Conservation (phyloP, 192 early-diverging fungal species). For the Diversispora eburnea region DNA sequence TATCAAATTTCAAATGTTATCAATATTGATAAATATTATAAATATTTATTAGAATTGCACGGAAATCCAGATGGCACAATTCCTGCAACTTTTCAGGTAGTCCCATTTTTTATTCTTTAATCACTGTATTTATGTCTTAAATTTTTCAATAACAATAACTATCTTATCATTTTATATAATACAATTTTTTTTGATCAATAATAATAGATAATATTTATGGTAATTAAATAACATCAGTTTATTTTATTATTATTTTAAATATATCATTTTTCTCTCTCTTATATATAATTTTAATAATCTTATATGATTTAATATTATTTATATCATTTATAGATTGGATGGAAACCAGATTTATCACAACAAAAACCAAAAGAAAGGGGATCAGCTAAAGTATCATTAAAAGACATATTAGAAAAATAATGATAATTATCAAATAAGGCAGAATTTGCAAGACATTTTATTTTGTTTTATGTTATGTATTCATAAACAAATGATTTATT, state of each 20-base stretch:
- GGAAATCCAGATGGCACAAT: slow-evolving; percentile 83
- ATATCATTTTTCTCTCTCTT: neutral
- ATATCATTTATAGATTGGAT: slow-evolving; percentile 68
- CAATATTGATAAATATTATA: neutral
- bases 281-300: neutral
- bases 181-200: neutral
- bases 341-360: slow-evolving; percentile 86
- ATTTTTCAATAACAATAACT: no score
- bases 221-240: slow-evolving; percentile 11
- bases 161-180: neutral
- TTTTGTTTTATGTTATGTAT: no score
- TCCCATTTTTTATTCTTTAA: neutral
- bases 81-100: slow-evolving; percentile 91
- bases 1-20: neutral
- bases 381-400: slow-evolving; percentile 75
- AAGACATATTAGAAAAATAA: slow-evolving; percentile 51
- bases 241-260: neutral
- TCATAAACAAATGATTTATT: no score
- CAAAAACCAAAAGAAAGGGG: slow-evolving; percentile 81
- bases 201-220: slow-evolving; percentile 25
- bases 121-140: neutral
- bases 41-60: slow-evolving; percentile 63
- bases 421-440: neutral
- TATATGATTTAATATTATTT: slow-evolving; percentile 32
- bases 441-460: no score